phyloP scores from a whole-genome alignment of 176 grass and related monocot species.

The Pontederia paniculata region DNA sequence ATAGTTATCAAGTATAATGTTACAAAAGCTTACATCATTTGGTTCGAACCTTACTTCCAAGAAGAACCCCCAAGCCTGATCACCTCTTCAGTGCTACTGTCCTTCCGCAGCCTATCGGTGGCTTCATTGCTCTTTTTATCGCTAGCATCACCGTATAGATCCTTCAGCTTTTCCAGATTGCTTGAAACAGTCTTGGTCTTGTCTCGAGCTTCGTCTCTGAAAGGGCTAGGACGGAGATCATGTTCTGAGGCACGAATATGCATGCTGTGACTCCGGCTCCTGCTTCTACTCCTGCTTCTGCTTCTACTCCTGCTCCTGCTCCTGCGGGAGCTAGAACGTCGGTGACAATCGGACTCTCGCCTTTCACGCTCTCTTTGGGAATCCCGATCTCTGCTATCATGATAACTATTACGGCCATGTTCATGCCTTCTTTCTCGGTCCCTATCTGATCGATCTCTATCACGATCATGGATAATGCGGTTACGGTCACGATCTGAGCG shows the following conservation, averaged over 20 bases:
- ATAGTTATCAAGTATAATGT: background rate
- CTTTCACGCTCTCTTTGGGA: slow-evolving; percentile 10
- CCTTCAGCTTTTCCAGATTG: slow-evolving; percentile 79
- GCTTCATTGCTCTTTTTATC: slow-evolving; percentile 30
- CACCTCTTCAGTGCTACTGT: slow-evolving; percentile 76
- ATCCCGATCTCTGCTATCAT: slow-evolving; percentile 31
- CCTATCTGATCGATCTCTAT: slow-evolving; percentile 27
- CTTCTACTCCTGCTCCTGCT: slow-evolving; percentile 42
- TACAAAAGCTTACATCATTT: background rate
- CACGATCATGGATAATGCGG: background rate
- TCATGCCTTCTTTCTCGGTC: slow-evolving; percentile 15
- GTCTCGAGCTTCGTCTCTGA: slow-evolving; percentile 50
- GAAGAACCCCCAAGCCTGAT: slow-evolving; percentile 72
- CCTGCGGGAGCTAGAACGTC: slow-evolving; percentile 21
- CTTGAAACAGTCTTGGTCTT: slow-evolving; percentile 34
- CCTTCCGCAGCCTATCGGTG: slow-evolving; percentile 35
- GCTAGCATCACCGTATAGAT: slow-evolving; percentile 69
- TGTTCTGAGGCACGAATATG: slow-evolving; percentile 6
- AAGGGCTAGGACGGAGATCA: slow-evolving; percentile 33
- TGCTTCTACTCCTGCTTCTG: slow-evolving; percentile 28
- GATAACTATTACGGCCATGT: slow-evolving; percentile 10
- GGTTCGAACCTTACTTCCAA: slow-evolving; percentile 45
- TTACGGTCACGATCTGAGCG: background rate
- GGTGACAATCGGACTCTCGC: slow-evolving; percentile 32
- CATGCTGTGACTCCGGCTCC: slow-evolving; percentile 16